A percentile compares a stretch with the other conserved stretches of the same genome.
Conservation (phyloP, 495 filamentous ascomycete genomes). For the Annulohypoxylon nitens region DNA sequence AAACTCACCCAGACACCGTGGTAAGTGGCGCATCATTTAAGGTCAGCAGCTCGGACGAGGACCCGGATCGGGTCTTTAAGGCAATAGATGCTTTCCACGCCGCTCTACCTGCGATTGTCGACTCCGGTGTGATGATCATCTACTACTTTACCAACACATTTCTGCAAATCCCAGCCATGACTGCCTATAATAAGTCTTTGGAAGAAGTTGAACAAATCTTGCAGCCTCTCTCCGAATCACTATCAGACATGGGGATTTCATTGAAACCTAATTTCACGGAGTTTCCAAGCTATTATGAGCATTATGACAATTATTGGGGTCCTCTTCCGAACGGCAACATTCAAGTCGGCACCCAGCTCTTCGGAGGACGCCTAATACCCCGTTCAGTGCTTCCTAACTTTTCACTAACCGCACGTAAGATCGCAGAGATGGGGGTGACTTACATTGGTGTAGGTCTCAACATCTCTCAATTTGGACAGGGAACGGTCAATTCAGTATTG, state of each 20-base stretch:
- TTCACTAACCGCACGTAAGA: slow-evolving; percentile 59
- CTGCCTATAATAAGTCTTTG: slow-evolving; percentile 51
- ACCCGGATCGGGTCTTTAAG: slow-evolving; percentile 55
- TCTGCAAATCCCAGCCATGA: slow-evolving; percentile 59
- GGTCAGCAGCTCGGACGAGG: slow-evolving; percentile 40
- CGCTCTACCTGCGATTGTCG: slow-evolving; percentile 59
- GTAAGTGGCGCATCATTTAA: slow-evolving; percentile 45
- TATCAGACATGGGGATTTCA: slow-evolving; percentile 39
- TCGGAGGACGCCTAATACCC: slow-evolving; percentile 70
- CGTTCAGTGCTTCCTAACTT: slow-evolving; percentile 61
- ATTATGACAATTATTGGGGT: slow-evolving; percentile 58
- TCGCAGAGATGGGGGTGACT: slow-evolving; percentile 61
- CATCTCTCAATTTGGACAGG: slow-evolving; percentile 56
- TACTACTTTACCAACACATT: slow-evolving; percentile 61
- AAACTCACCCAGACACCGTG: slow-evolving; percentile 51
- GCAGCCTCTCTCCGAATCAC: slow-evolving; percentile 44
- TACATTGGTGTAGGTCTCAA: slow-evolving; percentile 55
- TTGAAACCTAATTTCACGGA: slow-evolving; percentile 49
- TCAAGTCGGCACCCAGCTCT: slow-evolving; percentile 60
- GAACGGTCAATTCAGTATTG: slow-evolving; percentile 65
- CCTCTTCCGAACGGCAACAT: slow-evolving; percentile 52
- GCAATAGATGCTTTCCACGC: slow-evolving; percentile 58
- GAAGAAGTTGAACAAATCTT: slow-evolving; percentile 51
- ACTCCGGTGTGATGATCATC: slow-evolving; percentile 66
- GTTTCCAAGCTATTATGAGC: slow-evolving; percentile 59